phyloP scores from a whole-genome alignment of 768 basidiomycete species.

The Leccinum boreale region DNA sequence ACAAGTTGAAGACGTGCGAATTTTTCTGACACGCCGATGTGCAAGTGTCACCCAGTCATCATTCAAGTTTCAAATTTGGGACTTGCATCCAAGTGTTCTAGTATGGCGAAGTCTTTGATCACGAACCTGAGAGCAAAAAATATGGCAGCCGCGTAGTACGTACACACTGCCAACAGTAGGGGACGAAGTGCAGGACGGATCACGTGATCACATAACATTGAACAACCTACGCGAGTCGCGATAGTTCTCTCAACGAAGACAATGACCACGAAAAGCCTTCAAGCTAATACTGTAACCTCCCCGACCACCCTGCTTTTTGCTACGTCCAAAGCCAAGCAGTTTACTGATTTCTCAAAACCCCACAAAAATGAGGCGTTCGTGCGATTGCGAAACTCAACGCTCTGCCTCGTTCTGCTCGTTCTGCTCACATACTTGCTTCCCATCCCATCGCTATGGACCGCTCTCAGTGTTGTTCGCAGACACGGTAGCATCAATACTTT shows the following conservation, averaged over 20 bases:
- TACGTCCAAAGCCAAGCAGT: conserved; percentile 16
- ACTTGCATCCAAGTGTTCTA: too few species aligned
- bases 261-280: conserved; percentile 11
- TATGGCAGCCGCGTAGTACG: too few species aligned
- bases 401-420: conserved; percentile 30
- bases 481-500: conserved; percentile 1
- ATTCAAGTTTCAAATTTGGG: too few species aligned
- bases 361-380: conserved; percentile 35
- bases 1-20: too few species aligned
- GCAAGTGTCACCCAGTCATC: too few species aligned
- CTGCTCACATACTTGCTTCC: conserved; percentile 39
- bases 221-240: background rate
- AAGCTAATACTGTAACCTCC: conserved; percentile 8
- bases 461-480: conserved; percentile 30
- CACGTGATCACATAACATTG: background rate
- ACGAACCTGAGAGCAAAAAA: too few species aligned
- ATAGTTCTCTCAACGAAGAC: background rate
- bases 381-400: conserved; percentile 38
- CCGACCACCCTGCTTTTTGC: conserved; percentile 25
- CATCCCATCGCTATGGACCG: conserved; percentile 36
- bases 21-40: too few species aligned
- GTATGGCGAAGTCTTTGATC: too few species aligned
- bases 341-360: conserved; percentile 32
- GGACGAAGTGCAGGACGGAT: background rate
- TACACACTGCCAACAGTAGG: too few species aligned